A percentile compares a stretch with the other conserved stretches of the same genome.
These are phyloP conservation scores for Pulicaria dysenterica DNA, from an alignment of 129 eudicot genomes.

Conservation along the genomic window DNA sequence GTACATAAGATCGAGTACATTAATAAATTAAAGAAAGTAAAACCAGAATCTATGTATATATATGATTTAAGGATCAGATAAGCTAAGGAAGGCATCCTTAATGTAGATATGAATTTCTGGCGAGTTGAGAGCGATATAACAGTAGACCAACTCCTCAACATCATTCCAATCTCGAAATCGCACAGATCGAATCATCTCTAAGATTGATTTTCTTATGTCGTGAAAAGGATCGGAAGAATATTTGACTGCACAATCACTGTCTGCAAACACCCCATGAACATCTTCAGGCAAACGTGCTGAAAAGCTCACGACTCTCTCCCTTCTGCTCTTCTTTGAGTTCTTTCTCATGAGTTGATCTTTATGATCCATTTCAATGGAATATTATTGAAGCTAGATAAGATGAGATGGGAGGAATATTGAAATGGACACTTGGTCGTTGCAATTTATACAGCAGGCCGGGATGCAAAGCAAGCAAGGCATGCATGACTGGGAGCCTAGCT, in stretches of 20 bases:
- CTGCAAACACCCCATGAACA: slow-evolving; percentile 54
- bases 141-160: slow-evolving; percentile 77
- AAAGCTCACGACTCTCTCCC: slow-evolving; percentile 50
- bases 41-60: not conserved
- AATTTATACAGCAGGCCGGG: slow-evolving; percentile 12
- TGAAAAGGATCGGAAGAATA: slow-evolving; percentile 51
- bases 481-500: slow-evolving; percentile 39
- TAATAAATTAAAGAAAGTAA: too few relatives aligned
- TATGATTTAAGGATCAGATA: slow-evolving; percentile 5
- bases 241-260: slow-evolving; percentile 62
- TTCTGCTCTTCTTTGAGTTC: slow-evolving; percentile 36
- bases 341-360: slow-evolving; percentile 18
- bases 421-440: slow-evolving; percentile 17
- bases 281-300: slow-evolving; percentile 78
- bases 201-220: slow-evolving; percentile 56
- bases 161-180: slow-evolving; percentile 62
- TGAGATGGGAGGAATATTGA: slow-evolving; percentile 6
- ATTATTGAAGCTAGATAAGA: slow-evolving; percentile 22
- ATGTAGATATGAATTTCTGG: slow-evolving; percentile 55
- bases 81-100: slow-evolving; percentile 67
- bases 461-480: slow-evolving; percentile 32
- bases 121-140: slow-evolving; percentile 70
- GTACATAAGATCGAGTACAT: too few relatives aligned
- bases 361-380: slow-evolving; percentile 10
- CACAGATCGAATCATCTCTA: slow-evolving; percentile 51